These are phyloP conservation scores for Hemisphaericaspora xylanilytica DNA, from an alignment of 1,139 yeast species.

Conservation along the genomic window DNA sequence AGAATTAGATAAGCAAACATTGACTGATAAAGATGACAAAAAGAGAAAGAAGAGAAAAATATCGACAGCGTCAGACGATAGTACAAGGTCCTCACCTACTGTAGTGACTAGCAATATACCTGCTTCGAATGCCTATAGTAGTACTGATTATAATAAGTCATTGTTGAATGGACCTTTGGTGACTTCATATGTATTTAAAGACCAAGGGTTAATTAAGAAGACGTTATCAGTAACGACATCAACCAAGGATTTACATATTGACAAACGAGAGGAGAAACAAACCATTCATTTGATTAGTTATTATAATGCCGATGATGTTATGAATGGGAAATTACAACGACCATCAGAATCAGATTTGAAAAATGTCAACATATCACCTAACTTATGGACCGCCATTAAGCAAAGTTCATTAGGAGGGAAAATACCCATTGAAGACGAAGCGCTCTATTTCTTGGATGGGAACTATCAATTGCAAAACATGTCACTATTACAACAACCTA, in stretches of 20 bases:
- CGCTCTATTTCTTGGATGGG: slow-evolving; percentile 49
- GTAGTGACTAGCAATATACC: slow-evolving; percentile 12
- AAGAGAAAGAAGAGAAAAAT: slow-evolving; percentile 31
- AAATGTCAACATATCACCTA: slow-evolving; percentile 52
- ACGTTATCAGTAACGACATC: slow-evolving; percentile 61
- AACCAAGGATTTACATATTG: slow-evolving; percentile 34
- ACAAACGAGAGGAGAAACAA: slow-evolving; percentile 30
- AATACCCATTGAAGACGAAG: slow-evolving; percentile 51
- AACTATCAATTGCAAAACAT: slow-evolving; percentile 46
- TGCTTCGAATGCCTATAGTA: slow-evolving; percentile 13
- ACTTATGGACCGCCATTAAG: slow-evolving; percentile 59
- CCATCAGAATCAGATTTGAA: slow-evolving; percentile 61
- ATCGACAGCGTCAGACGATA: slow-evolving; percentile 12
- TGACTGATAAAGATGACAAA: slow-evolving; percentile 29
- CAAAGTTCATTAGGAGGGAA: slow-evolving; percentile 61
- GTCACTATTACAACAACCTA: slow-evolving; percentile 27
- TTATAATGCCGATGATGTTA: slow-evolving; percentile 72
- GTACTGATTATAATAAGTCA: slow-evolving; percentile 11
- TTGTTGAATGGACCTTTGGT: slow-evolving; percentile 53
- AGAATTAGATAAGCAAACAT: slow-evolving; percentile 62
- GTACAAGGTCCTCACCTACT: background rate
- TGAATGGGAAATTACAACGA: slow-evolving; percentile 50
- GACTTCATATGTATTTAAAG: slow-evolving; percentile 65
- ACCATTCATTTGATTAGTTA: slow-evolving; percentile 79
- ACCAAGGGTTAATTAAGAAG: slow-evolving; percentile 77